A percentile compares a stretch with the other conserved stretches of the same genome.
Conservation (phyloP, 768 basidiomycete species). For the Macrocybe gigantea region DNA sequence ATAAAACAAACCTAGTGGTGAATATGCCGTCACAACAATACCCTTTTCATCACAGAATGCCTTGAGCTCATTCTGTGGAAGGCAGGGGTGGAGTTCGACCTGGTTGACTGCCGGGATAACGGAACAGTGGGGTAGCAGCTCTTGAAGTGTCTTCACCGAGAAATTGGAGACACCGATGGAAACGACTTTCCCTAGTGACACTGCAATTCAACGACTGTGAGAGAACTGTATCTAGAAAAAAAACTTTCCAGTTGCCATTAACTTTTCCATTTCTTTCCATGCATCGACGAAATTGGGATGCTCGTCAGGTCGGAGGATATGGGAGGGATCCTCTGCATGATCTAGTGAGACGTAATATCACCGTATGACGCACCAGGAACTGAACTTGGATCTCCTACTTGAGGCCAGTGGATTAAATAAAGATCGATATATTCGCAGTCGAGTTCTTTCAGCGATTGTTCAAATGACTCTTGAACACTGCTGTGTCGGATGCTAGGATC, state of each 20-base stretch:
- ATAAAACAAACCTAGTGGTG: constrained; percentile 27
- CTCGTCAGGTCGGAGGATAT: constrained; percentile 12
- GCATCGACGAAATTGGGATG: constrained; percentile 29
- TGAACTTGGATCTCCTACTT: constrained; percentile 9
- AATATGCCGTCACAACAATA: constrained; percentile 43
- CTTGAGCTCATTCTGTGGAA: constrained; percentile 36
- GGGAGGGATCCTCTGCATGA: no score
- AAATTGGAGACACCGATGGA: constrained; percentile 49
- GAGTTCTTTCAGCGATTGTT: constrained; percentile 26
- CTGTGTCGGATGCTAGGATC: constrained; percentile 15
- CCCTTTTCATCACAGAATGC: constrained; percentile 33
- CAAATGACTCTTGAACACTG: constrained; percentile 24
- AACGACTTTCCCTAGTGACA: constrained; percentile 23
- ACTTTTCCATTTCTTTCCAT: constrained; percentile 34
- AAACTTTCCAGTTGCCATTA: constrained; percentile 26
- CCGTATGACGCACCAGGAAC: constrained; percentile 10
- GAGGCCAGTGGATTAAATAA: constrained; percentile 39
- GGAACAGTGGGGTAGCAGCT: constrained; percentile 29
- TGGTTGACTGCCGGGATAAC: constrained; percentile 35
- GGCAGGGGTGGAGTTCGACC: constrained; percentile 40
- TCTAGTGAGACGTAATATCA: constrained; percentile 2
- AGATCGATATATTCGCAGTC: constrained; percentile 40
- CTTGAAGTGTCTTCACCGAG: constrained; percentile 30
- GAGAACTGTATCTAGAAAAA: not conserved
- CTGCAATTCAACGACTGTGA: not conserved